phyloP scores from a whole-genome alignment of 345 rosid genomes.

The Boechera divaricarpa region DNA sequence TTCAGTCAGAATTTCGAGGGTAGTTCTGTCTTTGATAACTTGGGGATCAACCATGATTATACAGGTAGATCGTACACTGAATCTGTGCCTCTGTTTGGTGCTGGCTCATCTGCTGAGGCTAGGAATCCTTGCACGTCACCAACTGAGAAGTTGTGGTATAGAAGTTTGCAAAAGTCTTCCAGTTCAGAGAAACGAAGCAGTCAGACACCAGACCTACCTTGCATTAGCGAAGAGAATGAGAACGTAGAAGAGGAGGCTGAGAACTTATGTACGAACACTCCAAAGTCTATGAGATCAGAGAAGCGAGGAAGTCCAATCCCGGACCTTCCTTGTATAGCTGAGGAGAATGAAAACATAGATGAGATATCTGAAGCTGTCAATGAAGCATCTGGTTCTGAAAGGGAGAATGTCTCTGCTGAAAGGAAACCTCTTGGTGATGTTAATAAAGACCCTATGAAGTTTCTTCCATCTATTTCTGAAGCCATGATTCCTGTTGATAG shows the following conservation, averaged over 20 bases:
- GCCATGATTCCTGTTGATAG: conserved; percentile 55
- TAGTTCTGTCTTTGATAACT: conserved; percentile 45
- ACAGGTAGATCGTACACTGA: conserved; percentile 55
- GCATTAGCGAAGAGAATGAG: conserved; percentile 87
- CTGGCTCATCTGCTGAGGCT: conserved; percentile 48
- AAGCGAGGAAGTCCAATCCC: conserved; percentile 63
- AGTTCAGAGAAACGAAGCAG: conserved; percentile 75
- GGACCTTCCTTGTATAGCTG: conserved; percentile 82
- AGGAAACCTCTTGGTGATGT: conserved; percentile 68
- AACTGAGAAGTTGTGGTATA: conserved; percentile 76
- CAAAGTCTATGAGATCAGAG: conserved; percentile 65
- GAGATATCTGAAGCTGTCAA: conserved; percentile 51
- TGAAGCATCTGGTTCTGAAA: conserved; percentile 47
- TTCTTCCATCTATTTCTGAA: conserved; percentile 55
- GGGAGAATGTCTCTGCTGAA: conserved; percentile 46
- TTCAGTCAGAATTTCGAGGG: conserved; percentile 46
- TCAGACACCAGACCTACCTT: conserved; percentile 80
- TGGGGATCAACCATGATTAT: conserved; percentile 45
- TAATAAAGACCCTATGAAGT: conserved; percentile 47
- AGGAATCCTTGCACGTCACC: conserved; percentile 69
- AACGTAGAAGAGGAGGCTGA: conserved; percentile 52
- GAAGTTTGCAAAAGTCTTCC: conserved; percentile 57
- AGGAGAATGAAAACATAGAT: conserved; percentile 69
- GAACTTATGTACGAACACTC: conserved; percentile 59
- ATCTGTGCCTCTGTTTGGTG: conserved; percentile 49